phyloP scores from a whole-genome alignment of 2,329 filamentous ascomycete genomes.

The Hymenoscyphus scutula region DNA sequence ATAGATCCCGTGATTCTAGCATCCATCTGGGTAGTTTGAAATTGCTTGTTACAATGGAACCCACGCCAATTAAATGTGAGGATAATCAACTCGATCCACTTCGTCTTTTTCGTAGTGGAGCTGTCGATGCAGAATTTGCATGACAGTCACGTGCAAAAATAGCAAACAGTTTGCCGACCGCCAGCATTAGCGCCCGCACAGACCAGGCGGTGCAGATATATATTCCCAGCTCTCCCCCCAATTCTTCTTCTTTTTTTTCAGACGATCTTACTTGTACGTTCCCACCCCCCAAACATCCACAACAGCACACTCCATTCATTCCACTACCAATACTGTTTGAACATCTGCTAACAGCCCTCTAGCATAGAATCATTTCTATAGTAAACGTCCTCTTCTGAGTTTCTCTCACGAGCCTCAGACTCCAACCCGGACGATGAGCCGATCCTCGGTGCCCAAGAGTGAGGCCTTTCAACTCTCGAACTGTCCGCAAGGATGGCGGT shows the following conservation, averaged over 20 bases:
- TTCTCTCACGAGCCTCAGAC: conserved; percentile 90
- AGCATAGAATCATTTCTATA: conserved; percentile 93
- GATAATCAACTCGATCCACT: too few species aligned
- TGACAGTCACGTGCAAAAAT: background rate
- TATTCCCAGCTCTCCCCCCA: background rate
- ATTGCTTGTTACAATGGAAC: too few species aligned
- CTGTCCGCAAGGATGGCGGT: conserved; percentile 63
- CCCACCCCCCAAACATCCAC: conserved; percentile 1
- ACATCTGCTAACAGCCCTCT: conserved; percentile 4
- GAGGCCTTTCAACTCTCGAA: conserved; percentile 62
- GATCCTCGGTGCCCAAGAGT: conserved; percentile 90
- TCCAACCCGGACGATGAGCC: conserved; percentile 92
- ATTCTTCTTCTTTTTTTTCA: conserved; percentile 10
- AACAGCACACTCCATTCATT: background rate
- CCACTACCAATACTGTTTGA: background rate
- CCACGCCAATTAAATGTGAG: too few species aligned
- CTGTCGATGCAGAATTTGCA: too few species aligned
- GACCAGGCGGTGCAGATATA: background rate
- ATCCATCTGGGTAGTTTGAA: too few species aligned
- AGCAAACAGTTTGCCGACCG: background rate
- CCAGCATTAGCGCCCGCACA: background rate
- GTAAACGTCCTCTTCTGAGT: conserved; percentile 90
- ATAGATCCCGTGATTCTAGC: too few species aligned
- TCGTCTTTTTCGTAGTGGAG: too few species aligned
- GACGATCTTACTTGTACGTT: conserved; percentile 18